Evolutionary conservation across 2,329 filamentous ascomycete genomes (phyloP), one percentile per base, ranked within the genome.

Genomic region (Clonostachys byssicola): DNA sequence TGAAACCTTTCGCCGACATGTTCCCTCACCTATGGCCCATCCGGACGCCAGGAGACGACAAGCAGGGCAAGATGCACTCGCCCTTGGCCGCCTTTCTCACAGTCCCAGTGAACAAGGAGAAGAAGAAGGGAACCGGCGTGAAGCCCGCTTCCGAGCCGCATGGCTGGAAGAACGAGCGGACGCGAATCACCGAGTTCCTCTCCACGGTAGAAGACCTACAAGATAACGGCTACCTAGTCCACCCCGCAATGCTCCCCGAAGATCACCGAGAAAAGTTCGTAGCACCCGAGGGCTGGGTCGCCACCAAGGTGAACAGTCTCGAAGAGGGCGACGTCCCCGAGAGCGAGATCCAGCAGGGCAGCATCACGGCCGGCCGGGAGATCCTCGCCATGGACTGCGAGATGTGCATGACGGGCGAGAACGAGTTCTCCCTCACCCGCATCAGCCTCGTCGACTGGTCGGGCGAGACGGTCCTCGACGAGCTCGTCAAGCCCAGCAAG

Each of bases 1-100:
- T 90, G 36, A 73, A 81, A 60, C 82, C 85, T 2, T 80, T 96
- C 49, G 83, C 87, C 39, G 81, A 89, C 49, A 88, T 96, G 62
- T 97, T 99, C 54, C 75, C 84, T 9, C 86, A 94, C 57, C 71
- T 96, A 38, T 96, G 94, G 91, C 92, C 92, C 10, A 81, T 96
- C 49, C 88, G 83, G 61, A 88, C 90, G 0, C 89, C 90, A 4
- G 94, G 92, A 5, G 92, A 97, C 62, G 86, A 90, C 54, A 88
- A 84, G 61, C 81, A 86, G 59, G 81, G 80, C 55, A 87, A 84
- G 60, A 81, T 99, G 60, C 88, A 95, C 65, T 97, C 94, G 5
- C 92, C 94, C 4, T 71, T 97, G 34, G 82, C 89, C 52, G 85
- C 89, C 2, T 92, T 97, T 71, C 77, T 97, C 52, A 87, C 85